Conservation (phyloP, 75 land plant genomes). For the Chamaecyparis obtusa region DNA sequence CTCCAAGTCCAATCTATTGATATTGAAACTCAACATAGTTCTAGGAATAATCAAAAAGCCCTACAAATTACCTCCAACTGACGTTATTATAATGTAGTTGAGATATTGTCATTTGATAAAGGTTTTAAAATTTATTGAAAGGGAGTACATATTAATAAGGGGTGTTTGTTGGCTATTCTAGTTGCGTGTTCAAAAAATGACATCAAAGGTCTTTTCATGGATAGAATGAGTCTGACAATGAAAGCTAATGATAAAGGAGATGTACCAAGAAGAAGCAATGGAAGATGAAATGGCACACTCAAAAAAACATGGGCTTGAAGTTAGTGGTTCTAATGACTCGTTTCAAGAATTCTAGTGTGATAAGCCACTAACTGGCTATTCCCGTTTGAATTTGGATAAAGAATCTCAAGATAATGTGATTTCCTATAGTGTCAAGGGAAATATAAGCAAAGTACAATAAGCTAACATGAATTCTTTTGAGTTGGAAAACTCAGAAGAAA, state of each 20-base stretch:
- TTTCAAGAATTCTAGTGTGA: background rate
- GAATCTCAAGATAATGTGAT: background rate
- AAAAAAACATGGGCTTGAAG: background rate
- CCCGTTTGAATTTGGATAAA: too few species aligned
- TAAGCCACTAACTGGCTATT: background rate
- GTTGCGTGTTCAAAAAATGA: too few species aligned
- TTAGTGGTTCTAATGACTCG: background rate
- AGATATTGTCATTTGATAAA: too few species aligned
- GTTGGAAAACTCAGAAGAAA: background rate
- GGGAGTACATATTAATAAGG: too few species aligned
- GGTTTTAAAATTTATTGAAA: too few species aligned
- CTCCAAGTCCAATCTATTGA: too few species aligned
- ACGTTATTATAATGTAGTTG: too few species aligned
- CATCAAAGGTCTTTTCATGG: too few species aligned
- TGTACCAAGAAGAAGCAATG: slow-evolving; percentile 19
- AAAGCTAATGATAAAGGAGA: slow-evolving; percentile 39
- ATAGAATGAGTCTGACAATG: slow-evolving; percentile 30
- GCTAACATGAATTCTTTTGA: background rate
- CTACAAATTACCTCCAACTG: too few species aligned
- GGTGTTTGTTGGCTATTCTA: too few species aligned
- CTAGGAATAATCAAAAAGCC: too few species aligned
- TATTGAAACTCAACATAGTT: too few species aligned
- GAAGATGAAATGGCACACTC: background rate
- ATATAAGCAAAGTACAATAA: background rate
- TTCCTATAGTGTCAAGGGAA: background rate